Percentiles rank a stretch among this genome's conserved stretches.
These are phyloP conservation scores for Pestalotiopsis sp. DNA, from an alignment of 2,329 filamentous ascomycete genomes.

Conservation along the genomic window DNA sequence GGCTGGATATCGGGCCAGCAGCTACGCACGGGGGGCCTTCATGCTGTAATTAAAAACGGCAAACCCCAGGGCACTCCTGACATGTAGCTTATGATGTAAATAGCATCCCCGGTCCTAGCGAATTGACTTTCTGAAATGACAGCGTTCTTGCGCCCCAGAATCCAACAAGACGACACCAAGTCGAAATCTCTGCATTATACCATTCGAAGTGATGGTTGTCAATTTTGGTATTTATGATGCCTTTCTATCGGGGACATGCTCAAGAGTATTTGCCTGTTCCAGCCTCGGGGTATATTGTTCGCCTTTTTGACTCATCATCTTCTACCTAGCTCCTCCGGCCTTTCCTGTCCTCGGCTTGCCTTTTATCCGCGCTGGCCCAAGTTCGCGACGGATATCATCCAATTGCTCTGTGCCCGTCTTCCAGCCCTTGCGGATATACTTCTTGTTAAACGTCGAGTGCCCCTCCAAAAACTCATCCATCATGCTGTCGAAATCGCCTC, in stretches of 20 bases:
- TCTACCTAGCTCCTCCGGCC: constrained; percentile 14
- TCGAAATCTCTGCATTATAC: background rate
- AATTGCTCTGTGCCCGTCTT: constrained; percentile 84
- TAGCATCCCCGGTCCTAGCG: background rate
- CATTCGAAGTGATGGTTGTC: background rate
- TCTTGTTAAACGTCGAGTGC: constrained; percentile 71
- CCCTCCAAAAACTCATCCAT: constrained; percentile 89
- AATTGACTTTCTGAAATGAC: background rate
- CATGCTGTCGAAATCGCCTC: constrained; percentile 82
- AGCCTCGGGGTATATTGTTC: background rate
- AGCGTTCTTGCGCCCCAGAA: background rate
- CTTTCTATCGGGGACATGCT: background rate
- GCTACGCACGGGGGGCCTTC: background rate
- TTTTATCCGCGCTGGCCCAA: constrained; percentile 72
- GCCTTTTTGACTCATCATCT: background rate
- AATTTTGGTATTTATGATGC: background rate
- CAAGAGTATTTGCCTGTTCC: background rate
- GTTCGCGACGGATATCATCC: constrained; percentile 79
- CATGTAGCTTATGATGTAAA: background rate
- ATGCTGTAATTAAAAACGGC: background rate
- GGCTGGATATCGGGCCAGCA: background rate
- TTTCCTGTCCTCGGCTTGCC: constrained; percentile 20
- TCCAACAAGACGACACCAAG: background rate
- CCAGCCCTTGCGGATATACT: constrained; percentile 75
- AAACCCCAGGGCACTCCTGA: background rate